phyloP scores from a whole-genome alignment of 78 protist species.

The Mantamonas sphyraenae region DNA sequence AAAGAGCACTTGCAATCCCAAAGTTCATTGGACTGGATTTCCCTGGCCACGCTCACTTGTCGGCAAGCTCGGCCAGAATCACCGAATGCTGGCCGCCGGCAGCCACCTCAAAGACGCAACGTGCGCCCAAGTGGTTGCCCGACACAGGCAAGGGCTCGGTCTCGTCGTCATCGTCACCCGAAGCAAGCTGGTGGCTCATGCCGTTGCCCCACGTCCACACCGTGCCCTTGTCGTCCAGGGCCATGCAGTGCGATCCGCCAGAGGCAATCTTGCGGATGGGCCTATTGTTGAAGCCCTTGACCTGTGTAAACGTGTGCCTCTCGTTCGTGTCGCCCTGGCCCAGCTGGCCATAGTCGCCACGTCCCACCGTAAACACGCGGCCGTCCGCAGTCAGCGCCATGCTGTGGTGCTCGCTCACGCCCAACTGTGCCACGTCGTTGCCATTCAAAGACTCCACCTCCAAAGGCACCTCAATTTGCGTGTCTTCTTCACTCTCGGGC shows the following conservation, averaged over 20 bases:
- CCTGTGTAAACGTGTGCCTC: background rate
- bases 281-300: background rate
- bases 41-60: no score
- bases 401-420: constrained; percentile 17
- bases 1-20: no score
- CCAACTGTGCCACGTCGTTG: constrained; percentile 1
- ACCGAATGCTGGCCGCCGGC: constrained; percentile 8
- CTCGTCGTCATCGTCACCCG: constrained; percentile 8
- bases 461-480: no score
- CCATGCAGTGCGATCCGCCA: constrained; percentile 7
- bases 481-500: no score
- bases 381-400: background rate
- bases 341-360: constrained; percentile 23
- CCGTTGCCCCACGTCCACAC: constrained; percentile 29
- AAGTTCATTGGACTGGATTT: no score
- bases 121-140: background rate
- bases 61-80: background rate
- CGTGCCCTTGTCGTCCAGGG: constrained; percentile 2
- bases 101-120: background rate
- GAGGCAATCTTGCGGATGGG: background rate
- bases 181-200: constrained; percentile 6
- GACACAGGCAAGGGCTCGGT: background rate
- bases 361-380: constrained; percentile 3
- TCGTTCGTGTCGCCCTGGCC: constrained; percentile 14
- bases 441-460: background rate